A percentile compares a stretch with the other conserved stretches of the same genome.
Conservation (phyloP, 345 rosid species). For the Carallia brachiata region DNA sequence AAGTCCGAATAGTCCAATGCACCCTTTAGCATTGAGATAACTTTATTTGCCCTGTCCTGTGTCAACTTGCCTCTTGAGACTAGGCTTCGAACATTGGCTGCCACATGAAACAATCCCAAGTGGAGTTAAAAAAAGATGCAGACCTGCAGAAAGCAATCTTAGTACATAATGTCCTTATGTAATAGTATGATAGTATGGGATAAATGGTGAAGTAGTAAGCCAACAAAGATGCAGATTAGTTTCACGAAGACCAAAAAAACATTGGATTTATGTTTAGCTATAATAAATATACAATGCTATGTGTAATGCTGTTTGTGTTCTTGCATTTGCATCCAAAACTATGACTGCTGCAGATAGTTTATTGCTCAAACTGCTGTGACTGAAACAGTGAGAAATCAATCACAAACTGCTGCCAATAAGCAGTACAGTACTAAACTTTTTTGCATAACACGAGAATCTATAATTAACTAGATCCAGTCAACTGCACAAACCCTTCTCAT, state of each 20-base stretch:
- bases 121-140: too few species aligned
- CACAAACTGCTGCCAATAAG: neutral
- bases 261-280: neutral
- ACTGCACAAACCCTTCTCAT: too few species aligned
- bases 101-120: slow-evolving; percentile 18
- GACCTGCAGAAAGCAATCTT: too few species aligned
- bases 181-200: too few species aligned
- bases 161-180: too few species aligned
- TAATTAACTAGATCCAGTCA: neutral
- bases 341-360: neutral
- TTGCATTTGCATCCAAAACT: too few species aligned
- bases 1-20: slow-evolving; percentile 75
- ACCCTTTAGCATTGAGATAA: slow-evolving; percentile 75
- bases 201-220: too few species aligned
- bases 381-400: neutral
- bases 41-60: slow-evolving; percentile 66
- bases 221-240: neutral
- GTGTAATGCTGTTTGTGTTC: too few species aligned
- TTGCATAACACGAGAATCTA: neutral
- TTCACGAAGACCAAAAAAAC: neutral
- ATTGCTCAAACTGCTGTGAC: neutral
- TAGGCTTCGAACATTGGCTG: slow-evolving; percentile 74
- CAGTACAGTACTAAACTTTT: neutral
- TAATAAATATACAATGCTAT: too few species aligned
- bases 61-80: slow-evolving; percentile 66